Evolutionary conservation across 768 basidiomycete genomes (phyloP).

Genomic region (Gloeostereum incarnatum): DNA sequence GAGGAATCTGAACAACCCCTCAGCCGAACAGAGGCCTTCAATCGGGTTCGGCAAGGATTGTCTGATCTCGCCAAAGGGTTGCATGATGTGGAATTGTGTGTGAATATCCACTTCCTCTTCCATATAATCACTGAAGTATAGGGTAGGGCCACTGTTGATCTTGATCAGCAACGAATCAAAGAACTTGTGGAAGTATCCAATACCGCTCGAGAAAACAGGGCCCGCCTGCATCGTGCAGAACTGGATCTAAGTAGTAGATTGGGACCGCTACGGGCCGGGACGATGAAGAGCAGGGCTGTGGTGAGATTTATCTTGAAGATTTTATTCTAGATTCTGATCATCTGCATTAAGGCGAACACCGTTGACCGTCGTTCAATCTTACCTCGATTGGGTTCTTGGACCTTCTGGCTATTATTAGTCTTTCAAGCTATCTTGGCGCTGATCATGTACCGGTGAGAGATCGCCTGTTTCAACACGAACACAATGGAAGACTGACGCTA

Average conservation of each 20-base stretch:
- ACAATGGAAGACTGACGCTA: no score
- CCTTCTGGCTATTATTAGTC: no score
- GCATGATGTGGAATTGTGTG: constrained; percentile 49
- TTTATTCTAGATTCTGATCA: constrained; percentile 7
- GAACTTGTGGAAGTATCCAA: constrained; percentile 46
- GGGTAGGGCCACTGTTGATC: constrained; percentile 26
- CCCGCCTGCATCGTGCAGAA: constrained; percentile 29
- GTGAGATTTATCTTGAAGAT: constrained; percentile 1
- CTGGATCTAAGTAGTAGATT: constrained; percentile 22
- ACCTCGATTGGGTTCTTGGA: neutral
- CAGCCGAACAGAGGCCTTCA: constrained; percentile 41
- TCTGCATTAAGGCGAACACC: neutral
- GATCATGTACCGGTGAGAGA: no score
- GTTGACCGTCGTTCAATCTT: neutral
- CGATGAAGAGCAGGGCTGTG: constrained; percentile 12
- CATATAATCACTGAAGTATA: constrained; percentile 1
- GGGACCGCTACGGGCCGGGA: constrained; percentile 21
- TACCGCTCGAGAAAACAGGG: constrained; percentile 39
- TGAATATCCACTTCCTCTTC: constrained; percentile 3
- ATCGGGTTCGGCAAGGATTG: constrained; percentile 49
- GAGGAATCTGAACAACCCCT: constrained; percentile 5
- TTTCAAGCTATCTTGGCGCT: no score
- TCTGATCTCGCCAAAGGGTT: constrained; percentile 46
- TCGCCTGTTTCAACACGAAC: no score
- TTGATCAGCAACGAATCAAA: constrained; percentile 35